Conservation (phyloP, 345 rosid genomes). For the Kernera saxatilis region DNA sequence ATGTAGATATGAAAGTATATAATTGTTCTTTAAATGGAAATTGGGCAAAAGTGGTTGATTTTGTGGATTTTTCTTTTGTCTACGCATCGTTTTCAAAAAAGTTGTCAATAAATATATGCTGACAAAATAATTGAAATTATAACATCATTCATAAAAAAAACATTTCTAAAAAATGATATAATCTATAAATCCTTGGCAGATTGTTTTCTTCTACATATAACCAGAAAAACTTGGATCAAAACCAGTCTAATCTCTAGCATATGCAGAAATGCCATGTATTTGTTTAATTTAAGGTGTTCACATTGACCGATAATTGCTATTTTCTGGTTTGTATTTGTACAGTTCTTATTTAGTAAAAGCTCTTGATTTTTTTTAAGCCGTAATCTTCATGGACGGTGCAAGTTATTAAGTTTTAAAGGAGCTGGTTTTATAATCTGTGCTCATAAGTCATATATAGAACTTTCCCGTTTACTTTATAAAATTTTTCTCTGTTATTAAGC, state of each 20-base stretch:
- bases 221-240: background rate
- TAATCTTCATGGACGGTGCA: constrained; percentile 23
- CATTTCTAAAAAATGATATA: background rate
- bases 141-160: background rate
- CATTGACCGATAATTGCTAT: background rate
- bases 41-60: background rate
- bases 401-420: background rate
- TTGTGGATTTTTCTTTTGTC: background rate
- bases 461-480: background rate
- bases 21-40: too few relatives aligned
- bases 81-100: background rate
- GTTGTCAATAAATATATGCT: background rate
- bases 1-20: too few relatives aligned
- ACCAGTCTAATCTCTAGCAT: background rate
- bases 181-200: background rate
- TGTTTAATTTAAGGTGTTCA: background rate
- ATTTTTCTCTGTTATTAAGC: background rate
- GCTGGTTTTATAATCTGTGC: background rate
- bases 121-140: background rate
- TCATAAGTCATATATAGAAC: background rate
- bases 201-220: background rate
- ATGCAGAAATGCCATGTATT: background rate
- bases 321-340: background rate
- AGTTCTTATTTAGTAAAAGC: background rate
- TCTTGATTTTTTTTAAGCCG: background rate